Conservation (phyloP, 179 eudicot species). For the Gypsophila paniculata region DNA sequence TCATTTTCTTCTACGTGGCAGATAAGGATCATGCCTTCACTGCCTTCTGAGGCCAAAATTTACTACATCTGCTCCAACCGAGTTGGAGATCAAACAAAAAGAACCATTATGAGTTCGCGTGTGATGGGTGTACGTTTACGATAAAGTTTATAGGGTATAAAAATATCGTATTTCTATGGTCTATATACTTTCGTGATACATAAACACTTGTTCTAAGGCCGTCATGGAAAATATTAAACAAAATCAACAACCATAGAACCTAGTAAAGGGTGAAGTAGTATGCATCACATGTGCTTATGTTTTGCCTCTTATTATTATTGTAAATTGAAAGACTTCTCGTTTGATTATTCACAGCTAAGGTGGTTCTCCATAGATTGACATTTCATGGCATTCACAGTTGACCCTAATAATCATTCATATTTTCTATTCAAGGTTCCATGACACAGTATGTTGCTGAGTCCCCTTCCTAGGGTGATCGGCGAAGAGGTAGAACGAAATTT, state of each 20-base stretch:
- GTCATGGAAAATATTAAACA: not conserved
- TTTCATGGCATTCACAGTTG: not conserved
- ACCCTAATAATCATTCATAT: not conserved
- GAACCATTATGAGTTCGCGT: not conserved
- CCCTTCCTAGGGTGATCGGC: too few species aligned
- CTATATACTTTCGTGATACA: too few species aligned
- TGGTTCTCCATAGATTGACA: too few species aligned
- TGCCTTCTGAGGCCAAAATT: conserved; percentile 27
- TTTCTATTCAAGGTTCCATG: not conserved
- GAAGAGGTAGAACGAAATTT: too few species aligned
- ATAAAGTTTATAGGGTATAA: too few species aligned
- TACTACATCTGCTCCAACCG: conserved; percentile 19
- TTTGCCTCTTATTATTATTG: not conserved
- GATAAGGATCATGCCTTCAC: conserved; percentile 47
- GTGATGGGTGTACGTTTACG: too few species aligned
- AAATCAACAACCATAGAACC: not conserved
- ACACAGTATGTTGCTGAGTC: not conserved
- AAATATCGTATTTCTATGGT: too few species aligned
- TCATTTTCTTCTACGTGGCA: conserved; percentile 39
- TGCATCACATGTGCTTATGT: not conserved
- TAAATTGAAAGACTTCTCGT: not conserved
- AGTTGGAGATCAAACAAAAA: conserved; percentile 1
- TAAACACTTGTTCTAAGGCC: not conserved
- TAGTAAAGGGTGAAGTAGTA: not conserved
- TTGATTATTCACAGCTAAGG: too few species aligned